These are phyloP conservation scores for Trematosphaeria pertusa DNA, from an alignment of 2,329 filamentous ascomycete genomes.

Conservation along the genomic window DNA sequence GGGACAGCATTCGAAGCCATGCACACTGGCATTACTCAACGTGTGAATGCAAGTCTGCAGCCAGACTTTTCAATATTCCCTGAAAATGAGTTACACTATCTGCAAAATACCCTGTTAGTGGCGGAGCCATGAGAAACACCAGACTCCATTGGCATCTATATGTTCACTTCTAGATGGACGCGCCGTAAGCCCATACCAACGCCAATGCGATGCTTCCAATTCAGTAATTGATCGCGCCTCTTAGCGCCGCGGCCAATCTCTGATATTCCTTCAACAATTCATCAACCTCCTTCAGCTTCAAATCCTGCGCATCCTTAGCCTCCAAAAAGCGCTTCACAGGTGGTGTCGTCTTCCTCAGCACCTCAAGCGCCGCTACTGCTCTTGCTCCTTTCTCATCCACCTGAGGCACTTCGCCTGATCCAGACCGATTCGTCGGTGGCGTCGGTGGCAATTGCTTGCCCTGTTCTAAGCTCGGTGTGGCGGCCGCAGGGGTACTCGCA, in stretches of 20 bases:
- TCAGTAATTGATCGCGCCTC: slow-evolving; percentile 49
- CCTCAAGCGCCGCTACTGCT: slow-evolving; percentile 54
- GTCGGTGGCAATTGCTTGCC: slow-evolving; percentile 35
- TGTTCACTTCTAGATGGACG: background rate
- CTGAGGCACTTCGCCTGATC: slow-evolving; percentile 27
- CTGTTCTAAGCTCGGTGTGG: slow-evolving; percentile 47
- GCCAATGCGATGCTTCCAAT: background rate
- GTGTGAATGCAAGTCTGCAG: too few species aligned
- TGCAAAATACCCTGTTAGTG: too few species aligned
- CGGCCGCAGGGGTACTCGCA: slow-evolving; percentile 50
- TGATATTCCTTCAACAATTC: slow-evolving; percentile 54
- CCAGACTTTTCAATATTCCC: too few species aligned
- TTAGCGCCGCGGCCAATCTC: slow-evolving; percentile 53
- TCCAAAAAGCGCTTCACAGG: slow-evolving; percentile 57
- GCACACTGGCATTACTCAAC: too few species aligned
- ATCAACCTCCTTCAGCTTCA: slow-evolving; percentile 57
- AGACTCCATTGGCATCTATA: background rate
- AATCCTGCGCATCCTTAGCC: slow-evolving; percentile 52
- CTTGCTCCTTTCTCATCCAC: slow-evolving; percentile 44
- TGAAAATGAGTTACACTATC: too few species aligned
- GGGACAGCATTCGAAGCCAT: too few species aligned
- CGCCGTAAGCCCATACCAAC: too few species aligned
- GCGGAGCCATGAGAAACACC: background rate
- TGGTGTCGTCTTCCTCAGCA: slow-evolving; percentile 54
- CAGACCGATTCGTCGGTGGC: slow-evolving; percentile 22